Base-by-base conservation (phyloP, 441 rosid genomes). In the Jatropha podagrica region DNA sequence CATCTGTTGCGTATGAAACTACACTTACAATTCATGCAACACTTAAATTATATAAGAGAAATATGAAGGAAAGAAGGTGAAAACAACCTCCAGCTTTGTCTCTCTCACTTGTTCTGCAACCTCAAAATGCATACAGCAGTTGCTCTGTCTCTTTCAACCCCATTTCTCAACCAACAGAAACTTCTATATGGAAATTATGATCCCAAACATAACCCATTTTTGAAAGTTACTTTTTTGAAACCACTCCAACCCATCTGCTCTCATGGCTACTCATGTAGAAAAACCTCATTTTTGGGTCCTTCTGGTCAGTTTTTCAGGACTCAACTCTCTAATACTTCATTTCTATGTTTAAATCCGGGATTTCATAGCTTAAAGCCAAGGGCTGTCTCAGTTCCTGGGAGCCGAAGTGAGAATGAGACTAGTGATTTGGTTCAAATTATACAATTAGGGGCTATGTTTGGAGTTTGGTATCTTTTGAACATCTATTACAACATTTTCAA, bases 401-500 rank as follows among this genome's bases (percentile, higher is more conserved):
- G 84, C 63, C 83, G 85, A 51, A 83, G 76, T 3, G 90, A 84
- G 2, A 87, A 72, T 5, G 86, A 87, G 71, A 80, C 80, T 37
- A 75, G 77, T 63, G 82, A 81, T 3, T 42, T 92, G 56, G 5
- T 14, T 32, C 84, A 76, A 87, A 85, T 83, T 0, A 32, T 87
- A 20, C 86, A 85, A 85, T 93, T 92, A 37, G 95, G 89, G 37
- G 64, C 86, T 71, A 75, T 93, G 88, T 89, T 95, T 84, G 98
- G 90, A 59, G 59, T 93, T 40, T 95, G 97, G 98, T 92, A 86
- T 84, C 82, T 91, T 77, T 87, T 95, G 82, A 95, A 93, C 59
- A 95, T 93, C 83, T 91, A 88, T 95, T 95, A 90, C 97, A 95
- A 95, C 83, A 93, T 95, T 77, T 90, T 87, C 83, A 93, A 93